A percentile compares a stretch with the other conserved stretches of the same genome.
Conservation (phyloP, 2,329 filamentous ascomycete species). For the Fusarium brachygibbosum region DNA sequence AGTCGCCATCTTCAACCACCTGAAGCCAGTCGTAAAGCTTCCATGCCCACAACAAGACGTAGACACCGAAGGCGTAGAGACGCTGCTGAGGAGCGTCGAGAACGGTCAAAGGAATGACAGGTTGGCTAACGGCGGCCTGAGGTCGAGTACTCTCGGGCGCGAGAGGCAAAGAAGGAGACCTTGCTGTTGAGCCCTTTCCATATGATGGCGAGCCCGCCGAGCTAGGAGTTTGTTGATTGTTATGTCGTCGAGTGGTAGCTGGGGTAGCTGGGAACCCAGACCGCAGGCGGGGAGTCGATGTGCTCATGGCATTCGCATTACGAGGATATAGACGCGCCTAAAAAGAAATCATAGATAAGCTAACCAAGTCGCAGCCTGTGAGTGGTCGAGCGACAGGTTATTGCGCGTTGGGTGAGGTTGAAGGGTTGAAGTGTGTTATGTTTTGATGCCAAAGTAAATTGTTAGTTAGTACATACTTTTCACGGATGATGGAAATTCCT, state of each 20-base stretch:
- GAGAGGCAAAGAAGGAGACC: conserved; percentile 58
- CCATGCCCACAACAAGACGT: conserved; percentile 81
- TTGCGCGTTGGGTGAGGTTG: conserved; percentile 36
- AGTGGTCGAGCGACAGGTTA: conserved; percentile 18
- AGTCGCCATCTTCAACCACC: conserved; percentile 82
- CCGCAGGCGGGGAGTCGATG: conserved; percentile 80
- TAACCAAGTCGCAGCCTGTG: conserved; percentile 21
- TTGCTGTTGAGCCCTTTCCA: conserved; percentile 48
- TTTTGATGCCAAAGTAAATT: conserved; percentile 33
- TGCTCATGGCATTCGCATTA: conserved; percentile 87
- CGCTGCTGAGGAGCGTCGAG: conserved; percentile 93
- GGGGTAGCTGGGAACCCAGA: conserved; percentile 86
- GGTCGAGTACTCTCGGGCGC: conserved; percentile 60
- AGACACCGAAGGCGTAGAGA: conserved; percentile 86
- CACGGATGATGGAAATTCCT: conserved; percentile 49
- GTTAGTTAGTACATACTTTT: conserved; percentile 40
- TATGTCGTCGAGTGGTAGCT: conserved; percentile 59
- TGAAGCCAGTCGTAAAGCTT: conserved; percentile 88
- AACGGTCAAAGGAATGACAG: conserved; percentile 83
- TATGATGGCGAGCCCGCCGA: conserved; percentile 52
- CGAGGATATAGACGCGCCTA: conserved; percentile 51
- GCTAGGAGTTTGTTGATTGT: conserved; percentile 52
- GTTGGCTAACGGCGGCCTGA: conserved; percentile 57
- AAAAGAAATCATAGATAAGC: conserved; percentile 36
- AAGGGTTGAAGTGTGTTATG: conserved; percentile 30